Percentiles rank a stretch among this genome's conserved stretches.
phyloP scores from a whole-genome alignment of 768 basidiomycete species.

The Termitomyces sp. region DNA sequence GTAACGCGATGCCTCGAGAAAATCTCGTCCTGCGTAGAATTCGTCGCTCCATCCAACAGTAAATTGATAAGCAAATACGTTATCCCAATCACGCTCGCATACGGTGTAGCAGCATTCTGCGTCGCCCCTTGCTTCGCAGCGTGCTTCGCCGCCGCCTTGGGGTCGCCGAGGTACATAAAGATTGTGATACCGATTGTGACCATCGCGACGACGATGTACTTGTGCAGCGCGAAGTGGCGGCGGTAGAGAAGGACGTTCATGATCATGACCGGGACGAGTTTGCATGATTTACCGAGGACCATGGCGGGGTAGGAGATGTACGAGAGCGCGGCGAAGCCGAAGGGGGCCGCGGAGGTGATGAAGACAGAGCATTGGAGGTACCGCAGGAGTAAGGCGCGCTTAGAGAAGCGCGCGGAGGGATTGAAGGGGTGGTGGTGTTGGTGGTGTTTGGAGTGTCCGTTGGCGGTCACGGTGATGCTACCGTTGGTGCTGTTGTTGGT shows the following conservation, averaged over 20 bases:
- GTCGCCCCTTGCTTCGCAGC: conserved; percentile 33
- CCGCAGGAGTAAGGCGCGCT: conserved; percentile 52
- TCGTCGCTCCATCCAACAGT: conserved; percentile 86
- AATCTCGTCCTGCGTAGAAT: conserved; percentile 97
- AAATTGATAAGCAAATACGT: conserved; percentile 82
- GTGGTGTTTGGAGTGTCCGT: conserved; percentile 26
- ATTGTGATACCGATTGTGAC: conserved; percentile 89
- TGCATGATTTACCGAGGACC: conserved; percentile 98
- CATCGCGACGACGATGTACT: conserved; percentile 92
- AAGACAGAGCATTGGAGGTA: conserved; percentile 85
- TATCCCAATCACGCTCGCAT: conserved; percentile 67
- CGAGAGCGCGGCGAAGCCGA: conserved; percentile 92
- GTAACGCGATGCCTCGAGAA: conserved; percentile 69
- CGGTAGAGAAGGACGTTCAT: conserved; percentile 97
- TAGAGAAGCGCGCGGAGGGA: conserved; percentile 31
- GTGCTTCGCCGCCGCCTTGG: conserved; percentile 37
- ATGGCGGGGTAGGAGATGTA: conserved; percentile 98
- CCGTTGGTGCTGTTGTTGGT: conserved; percentile 18
- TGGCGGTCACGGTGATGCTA: conserved; percentile 12
- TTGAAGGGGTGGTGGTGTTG: conserved; percentile 28
- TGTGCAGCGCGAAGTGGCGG: conserved; percentile 87
- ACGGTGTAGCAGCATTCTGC: conserved; percentile 29
- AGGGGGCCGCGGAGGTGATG: conserved; percentile 89
- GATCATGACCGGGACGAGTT: conserved; percentile 96
- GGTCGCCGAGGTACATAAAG: conserved; percentile 87